Percentiles rank a stretch among this genome's conserved stretches.
These are phyloP conservation scores for Scheffersomyces ergatensis DNA, from an alignment of 805 yeast genomes.

Conservation along the genomic window DNA sequence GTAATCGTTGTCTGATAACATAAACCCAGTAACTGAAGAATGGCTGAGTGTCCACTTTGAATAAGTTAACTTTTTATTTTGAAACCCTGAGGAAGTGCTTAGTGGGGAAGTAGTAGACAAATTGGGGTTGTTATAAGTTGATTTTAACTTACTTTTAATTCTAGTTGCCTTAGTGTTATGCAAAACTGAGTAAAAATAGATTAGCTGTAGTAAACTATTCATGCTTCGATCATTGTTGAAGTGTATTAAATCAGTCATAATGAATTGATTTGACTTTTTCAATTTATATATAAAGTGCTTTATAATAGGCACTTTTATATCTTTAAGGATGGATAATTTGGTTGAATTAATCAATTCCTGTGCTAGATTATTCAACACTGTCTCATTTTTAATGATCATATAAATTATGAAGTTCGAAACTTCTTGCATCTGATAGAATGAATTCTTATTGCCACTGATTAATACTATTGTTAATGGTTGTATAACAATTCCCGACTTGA, in stretches of 20 bases:
- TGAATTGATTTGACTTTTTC: constrained; percentile 63
- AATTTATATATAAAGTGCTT: constrained; percentile 83
- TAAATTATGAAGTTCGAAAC: constrained; percentile 52
- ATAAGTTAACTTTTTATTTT: constrained; percentile 43
- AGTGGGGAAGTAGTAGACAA: constrained; percentile 10
- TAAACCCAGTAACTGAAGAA: constrained; percentile 28
- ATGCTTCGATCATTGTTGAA: constrained; percentile 16
- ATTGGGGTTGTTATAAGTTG: neutral
- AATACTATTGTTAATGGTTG: constrained; percentile 42
- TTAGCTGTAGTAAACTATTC: constrained; percentile 35
- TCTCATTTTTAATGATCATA: constrained; percentile 19
- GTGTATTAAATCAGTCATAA: constrained; percentile 36
- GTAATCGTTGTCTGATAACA: constrained; percentile 29
- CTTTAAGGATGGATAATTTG: constrained; percentile 17
- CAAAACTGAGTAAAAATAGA: constrained; percentile 30
- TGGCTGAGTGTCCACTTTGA: constrained; percentile 34
- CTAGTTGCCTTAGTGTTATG: constrained; percentile 23
- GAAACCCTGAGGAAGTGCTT: constrained; percentile 1
- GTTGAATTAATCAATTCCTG: constrained; percentile 18
- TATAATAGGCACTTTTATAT: constrained; percentile 39
- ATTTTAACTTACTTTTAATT: constrained; percentile 8
- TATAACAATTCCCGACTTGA: constrained; percentile 11
- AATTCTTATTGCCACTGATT: constrained; percentile 68
- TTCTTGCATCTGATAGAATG: constrained; percentile 73
- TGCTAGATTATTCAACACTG: constrained; percentile 17